phyloP scores from a whole-genome alignment of 129 eudicot genomes.

The sunflower (Helianthus annuus) region HanXRQr2.0-SUNRISE NC_035433.2:107733433-107733932 shows the following conservation, averaged over 20 bases:
- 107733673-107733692: background rate
- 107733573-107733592: conserved; percentile 91
- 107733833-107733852: conserved; percentile 75
- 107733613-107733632: conserved; percentile 87
- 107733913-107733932: background rate
- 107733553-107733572: conserved; percentile 92
- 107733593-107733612: conserved; percentile 88
- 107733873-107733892: conserved; percentile 8
- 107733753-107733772: conserved; percentile 49
- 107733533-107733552: conserved; percentile 29
- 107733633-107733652: conserved; percentile 55
- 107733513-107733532: background rate
- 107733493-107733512: background rate
- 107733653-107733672: background rate
- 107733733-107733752: conserved; percentile 15
- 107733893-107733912: background rate
- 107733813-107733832: conserved; percentile 90
- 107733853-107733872: background rate
- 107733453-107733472: conserved; percentile 88
- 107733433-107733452: conserved; percentile 94
- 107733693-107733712: background rate
- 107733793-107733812: conserved; percentile 96
- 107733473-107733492: conserved; percentile 66
- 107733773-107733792: conserved; percentile 92
- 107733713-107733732: background rate